Base-by-base conservation (phyloP, 345 rosid genomes). In the Corchorus olitorius region DNA sequence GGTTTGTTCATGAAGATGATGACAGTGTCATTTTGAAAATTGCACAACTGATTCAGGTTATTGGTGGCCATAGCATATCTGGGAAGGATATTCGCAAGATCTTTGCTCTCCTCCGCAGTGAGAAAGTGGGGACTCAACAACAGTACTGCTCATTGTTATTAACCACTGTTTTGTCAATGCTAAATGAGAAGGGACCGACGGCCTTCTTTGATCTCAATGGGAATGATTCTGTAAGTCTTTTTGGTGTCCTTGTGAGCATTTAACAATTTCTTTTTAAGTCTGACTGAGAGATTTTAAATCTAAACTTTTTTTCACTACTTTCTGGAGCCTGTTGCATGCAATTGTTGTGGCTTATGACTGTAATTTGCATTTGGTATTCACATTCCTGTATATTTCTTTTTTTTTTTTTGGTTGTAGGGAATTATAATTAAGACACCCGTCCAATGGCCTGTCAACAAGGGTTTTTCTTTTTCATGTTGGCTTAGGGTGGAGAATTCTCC, bases 11-110 rank as follows among this genome's bases (percentile, higher is more conserved):
- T 81, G 99, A 93, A 89, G 89, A 84, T 74, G 84, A 85, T 82
- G 96, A 91, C 77, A 80, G 70, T 74, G 89, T 88, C 75, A 84
- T 95, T 78, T 86, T 93, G 88, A 90, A 88, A 87, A 91, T 91
- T 80, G 88, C 94, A 8, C 97, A 89, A 80, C 86, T 95, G 82
- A 88, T 90, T 86, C 96, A 90, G 86, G 91, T 93, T 77, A 85
- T 91, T 75, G 99, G 99, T 82, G 99, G 99, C 79, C 96, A 95
- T 86, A 93, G 98, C 86, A 88, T 95, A 80, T 95, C 98, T 76
- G 99, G 99, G 76, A 95, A 92, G 90, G 99, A 95, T 84, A 93
- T 95, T 49, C 96, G 99, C 69, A 95, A 91, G 85, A 91, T 95
- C 60, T 95, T 95, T 75, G 92, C 98, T 65, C 92, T 95, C 78